Evolutionary conservation across 2,329 filamentous ascomycete species (phyloP).

Genomic region (Cladobotryum protrusum): DNA sequence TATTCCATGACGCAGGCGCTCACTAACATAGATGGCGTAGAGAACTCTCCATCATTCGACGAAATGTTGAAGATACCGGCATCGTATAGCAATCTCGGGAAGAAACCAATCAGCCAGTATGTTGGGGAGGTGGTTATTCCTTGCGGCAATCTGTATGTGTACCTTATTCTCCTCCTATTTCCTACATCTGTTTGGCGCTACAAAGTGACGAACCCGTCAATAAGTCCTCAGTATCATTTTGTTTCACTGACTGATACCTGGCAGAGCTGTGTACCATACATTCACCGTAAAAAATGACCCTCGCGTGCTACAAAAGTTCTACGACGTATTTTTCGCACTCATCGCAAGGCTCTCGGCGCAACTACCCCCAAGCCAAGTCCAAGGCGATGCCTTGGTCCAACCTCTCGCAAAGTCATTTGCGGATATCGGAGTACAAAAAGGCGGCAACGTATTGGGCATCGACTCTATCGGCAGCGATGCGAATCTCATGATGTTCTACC

Average conservation of each 20-base stretch:
- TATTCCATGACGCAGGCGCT: conserved; percentile 14
- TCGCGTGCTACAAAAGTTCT: neutral
- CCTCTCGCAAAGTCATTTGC: neutral
- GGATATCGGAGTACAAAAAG: neutral
- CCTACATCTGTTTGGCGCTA: too few relatives aligned
- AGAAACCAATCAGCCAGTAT: too few relatives aligned
- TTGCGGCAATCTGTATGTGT: too few relatives aligned
- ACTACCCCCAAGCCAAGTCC: neutral
- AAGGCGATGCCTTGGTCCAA: neutral
- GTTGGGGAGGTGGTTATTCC: too few relatives aligned
- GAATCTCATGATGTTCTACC: neutral
- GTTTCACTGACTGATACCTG: too few relatives aligned
- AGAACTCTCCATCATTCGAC: neutral
- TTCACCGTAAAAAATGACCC: neutral
- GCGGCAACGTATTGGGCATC: neutral
- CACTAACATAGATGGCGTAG: neutral
- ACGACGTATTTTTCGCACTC: neutral
- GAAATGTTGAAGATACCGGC: neutral
- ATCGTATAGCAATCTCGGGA: too few relatives aligned
- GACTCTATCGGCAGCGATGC: neutral
- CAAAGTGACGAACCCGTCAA: too few relatives aligned
- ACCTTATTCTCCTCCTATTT: too few relatives aligned
- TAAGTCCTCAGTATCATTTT: too few relatives aligned
- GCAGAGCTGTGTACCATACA: neutral
- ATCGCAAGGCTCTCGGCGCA: neutral